Percentiles rank a stretch among this genome's conserved stretches.
phyloP scores from a whole-genome alignment of 805 yeast species.

The Nakazawaea wickerhamii region DNA sequence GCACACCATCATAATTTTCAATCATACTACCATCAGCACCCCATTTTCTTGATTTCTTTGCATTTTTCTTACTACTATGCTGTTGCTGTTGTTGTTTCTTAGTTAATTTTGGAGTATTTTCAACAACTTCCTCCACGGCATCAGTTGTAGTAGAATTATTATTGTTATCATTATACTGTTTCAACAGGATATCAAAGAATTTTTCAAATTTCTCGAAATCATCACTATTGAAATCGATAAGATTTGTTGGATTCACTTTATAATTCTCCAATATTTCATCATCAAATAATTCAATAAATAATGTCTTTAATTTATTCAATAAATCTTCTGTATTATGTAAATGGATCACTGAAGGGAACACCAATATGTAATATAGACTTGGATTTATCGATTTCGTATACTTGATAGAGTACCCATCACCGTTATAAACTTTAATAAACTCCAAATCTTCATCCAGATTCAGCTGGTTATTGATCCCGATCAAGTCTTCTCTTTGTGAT shows the following conservation, averaged over 20 bases:
- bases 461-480: conserved; percentile 18
- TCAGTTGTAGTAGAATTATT: conserved; percentile 9
- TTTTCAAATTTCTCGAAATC: conserved; percentile 30
- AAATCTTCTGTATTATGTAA: conserved; percentile 29
- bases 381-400: conserved; percentile 37
- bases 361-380: conserved; percentile 38
- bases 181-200: conserved; percentile 34
- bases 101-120: background rate
- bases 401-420: conserved; percentile 40
- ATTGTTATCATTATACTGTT: conserved; percentile 20
- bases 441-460: conserved; percentile 19
- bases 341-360: conserved; percentile 33
- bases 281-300: conserved; percentile 27
- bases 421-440: conserved; percentile 24
- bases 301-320: conserved; percentile 23
- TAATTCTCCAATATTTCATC: conserved; percentile 21
- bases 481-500: conserved; percentile 26
- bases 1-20: conserved; percentile 37
- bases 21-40: conserved; percentile 54
- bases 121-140: too few relatives aligned
- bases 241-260: conserved; percentile 24
- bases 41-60: conserved; percentile 57
- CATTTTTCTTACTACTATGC: conserved; percentile 14
- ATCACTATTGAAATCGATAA: conserved; percentile 23
- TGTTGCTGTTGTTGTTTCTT: conserved; percentile 14